Conservation (phyloP, 2,329 filamentous ascomycete species). For the Stagonosporopsis chrysanthemi region DNA sequence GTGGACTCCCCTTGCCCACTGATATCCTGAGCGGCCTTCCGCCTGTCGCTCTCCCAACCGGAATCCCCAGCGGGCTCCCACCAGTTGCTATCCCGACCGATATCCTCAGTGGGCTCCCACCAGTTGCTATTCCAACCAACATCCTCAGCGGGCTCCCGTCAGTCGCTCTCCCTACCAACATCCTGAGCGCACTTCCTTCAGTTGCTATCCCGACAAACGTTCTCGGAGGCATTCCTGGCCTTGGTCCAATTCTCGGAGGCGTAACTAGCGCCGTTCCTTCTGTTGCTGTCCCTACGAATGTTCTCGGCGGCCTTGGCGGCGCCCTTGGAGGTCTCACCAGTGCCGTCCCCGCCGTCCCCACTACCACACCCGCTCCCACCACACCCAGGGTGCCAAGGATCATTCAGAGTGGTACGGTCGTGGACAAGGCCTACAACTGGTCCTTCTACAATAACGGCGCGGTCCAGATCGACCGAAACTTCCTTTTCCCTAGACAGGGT, state of each 20-base stretch:
- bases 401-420: slow-evolving; percentile 21
- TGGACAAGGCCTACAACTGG: slow-evolving; percentile 22
- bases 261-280: not conserved
- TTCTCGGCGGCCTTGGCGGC: not conserved
- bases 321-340: slow-evolving; percentile 4
- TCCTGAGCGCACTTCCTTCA: not conserved
- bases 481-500: slow-evolving; percentile 21
- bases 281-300: not conserved
- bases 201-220: not conserved
- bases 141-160: not conserved
- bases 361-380: slow-evolving; percentile 1
- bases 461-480: slow-evolving; percentile 25
- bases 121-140: not conserved
- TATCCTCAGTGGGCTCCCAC: not conserved
- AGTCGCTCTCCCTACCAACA: not conserved
- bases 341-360: slow-evolving; percentile 8
- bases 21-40: not conserved
- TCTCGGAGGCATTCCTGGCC: not conserved
- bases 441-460: slow-evolving; percentile 25
- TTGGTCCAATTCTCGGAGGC: not conserved
- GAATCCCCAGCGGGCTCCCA: not conserved
- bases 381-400: slow-evolving; percentile 6
- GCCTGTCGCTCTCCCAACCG: not conserved
- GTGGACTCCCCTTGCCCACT: not conserved
- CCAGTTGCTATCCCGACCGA: not conserved